These are phyloP conservation scores for Allium cepa DNA, from an alignment of 106 monocot genomes.

Conservation along the genomic window DNA sequence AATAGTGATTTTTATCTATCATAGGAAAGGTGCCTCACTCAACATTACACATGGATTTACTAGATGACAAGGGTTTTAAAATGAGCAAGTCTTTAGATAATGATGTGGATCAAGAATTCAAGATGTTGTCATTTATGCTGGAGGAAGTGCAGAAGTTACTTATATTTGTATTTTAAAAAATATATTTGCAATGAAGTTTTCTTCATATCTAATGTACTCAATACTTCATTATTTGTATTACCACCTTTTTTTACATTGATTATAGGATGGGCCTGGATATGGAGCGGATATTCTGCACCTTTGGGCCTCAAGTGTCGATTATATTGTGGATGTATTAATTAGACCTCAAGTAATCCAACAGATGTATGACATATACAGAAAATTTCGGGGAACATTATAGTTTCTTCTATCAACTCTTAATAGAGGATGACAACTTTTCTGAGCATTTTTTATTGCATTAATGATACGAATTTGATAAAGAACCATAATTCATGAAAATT, in stretches of 20 bases:
- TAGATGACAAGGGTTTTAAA: constrained; percentile 97
- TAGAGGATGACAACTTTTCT: too few species aligned
- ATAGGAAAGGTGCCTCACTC: constrained; percentile 83
- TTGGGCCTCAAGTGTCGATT: constrained; percentile 99
- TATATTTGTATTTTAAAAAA: background rate
- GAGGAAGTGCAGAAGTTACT: constrained; percentile 63
- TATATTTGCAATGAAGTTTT: background rate
- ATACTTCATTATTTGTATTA: too few species aligned
- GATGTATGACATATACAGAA: constrained; percentile 96
- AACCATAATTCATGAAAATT: too few species aligned
- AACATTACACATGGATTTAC: constrained; percentile 90
- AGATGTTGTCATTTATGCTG: constrained; percentile 63
- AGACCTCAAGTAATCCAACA: constrained; percentile 90
- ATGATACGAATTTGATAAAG: too few species aligned
- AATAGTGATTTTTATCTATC: too few species aligned
- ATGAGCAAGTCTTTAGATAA: constrained; percentile 99
- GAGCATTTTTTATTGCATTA: too few species aligned
- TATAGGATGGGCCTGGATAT: constrained; percentile 78
- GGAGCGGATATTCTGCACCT: constrained; percentile 96
- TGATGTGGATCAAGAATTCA: constrained; percentile 93
- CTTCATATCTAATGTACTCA: too few species aligned
- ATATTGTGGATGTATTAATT: constrained; percentile 87
- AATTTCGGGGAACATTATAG: constrained; percentile 79
- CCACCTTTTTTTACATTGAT: constrained; percentile 8
- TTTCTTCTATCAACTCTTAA: constrained; percentile 95